These are phyloP conservation scores for Trametes sp. DNA, from an alignment of 1,284 basidiomycete species.

Conservation along the genomic window DNA sequence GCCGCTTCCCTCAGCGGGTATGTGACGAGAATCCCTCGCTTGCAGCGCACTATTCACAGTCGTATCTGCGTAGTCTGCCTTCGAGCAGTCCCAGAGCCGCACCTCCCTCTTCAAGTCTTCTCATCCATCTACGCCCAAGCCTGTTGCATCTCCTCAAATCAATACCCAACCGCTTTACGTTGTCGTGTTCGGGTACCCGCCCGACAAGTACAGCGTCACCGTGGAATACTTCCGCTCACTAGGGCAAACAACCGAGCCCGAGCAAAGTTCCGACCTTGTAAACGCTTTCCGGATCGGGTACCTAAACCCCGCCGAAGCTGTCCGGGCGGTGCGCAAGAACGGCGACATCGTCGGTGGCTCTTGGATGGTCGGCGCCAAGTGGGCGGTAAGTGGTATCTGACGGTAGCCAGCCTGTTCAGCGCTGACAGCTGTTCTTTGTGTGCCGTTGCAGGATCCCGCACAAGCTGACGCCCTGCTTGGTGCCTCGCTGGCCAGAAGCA, in stretches of 20 bases:
- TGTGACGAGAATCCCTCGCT: slow-evolving; percentile 20
- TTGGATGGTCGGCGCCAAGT: slow-evolving; percentile 86
- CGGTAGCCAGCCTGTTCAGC: background rate
- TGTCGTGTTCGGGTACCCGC: slow-evolving; percentile 79
- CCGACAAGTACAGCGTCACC: slow-evolving; percentile 72
- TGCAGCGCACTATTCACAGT: background rate
- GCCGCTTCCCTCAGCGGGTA: slow-evolving; percentile 55
- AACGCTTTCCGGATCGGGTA: slow-evolving; percentile 82
- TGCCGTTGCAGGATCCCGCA: slow-evolving; percentile 57
- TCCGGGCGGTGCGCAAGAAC: slow-evolving; percentile 78
- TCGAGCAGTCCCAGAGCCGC: slow-evolving; percentile 40
- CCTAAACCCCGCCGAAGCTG: slow-evolving; percentile 69
- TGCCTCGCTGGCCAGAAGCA: slow-evolving; percentile 43
- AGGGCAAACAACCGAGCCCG: slow-evolving; percentile 69
- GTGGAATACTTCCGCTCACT: slow-evolving; percentile 77
- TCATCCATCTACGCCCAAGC: slow-evolving; percentile 42
- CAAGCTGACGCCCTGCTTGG: slow-evolving; percentile 63
- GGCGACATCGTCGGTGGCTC: slow-evolving; percentile 76
- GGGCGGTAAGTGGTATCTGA: slow-evolving; percentile 62
- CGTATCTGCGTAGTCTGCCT: slow-evolving; percentile 43
- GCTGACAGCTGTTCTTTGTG: slow-evolving; percentile 20
- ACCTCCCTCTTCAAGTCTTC: slow-evolving; percentile 35
- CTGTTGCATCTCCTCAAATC: slow-evolving; percentile 39
- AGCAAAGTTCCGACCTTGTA: slow-evolving; percentile 64
- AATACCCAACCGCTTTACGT: slow-evolving; percentile 55